Conservation (phyloP, 2,329 filamentous ascomycete genomes). For the Calonectria leucothoes region DNA sequence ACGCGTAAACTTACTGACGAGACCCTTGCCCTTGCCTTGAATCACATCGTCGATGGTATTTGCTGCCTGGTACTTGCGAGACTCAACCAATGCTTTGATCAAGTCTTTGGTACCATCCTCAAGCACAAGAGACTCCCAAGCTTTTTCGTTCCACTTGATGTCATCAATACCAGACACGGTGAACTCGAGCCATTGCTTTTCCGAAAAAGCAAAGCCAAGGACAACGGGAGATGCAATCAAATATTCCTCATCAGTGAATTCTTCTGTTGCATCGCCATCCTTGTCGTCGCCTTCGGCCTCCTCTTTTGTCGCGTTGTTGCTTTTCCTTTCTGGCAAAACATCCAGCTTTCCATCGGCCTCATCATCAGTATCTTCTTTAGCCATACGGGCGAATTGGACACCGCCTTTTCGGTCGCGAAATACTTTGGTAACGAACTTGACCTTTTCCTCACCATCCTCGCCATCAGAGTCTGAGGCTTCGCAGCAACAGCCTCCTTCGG, state of each 20-base stretch:
- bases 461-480: conserved; percentile 55
- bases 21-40: conserved; percentile 86
- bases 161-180: conserved; percentile 82
- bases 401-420: conserved; percentile 58
- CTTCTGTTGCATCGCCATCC: not conserved
- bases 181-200: conserved; percentile 93
- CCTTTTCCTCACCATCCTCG: conserved; percentile 48
- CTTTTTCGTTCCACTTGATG: conserved; percentile 85
- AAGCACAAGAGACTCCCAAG: conserved; percentile 85
- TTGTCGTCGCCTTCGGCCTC: conserved; percentile 11
- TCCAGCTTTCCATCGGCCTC: conserved; percentile 65
- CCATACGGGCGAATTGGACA: conserved; percentile 45
- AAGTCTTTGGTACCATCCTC: conserved; percentile 70
- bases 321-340: conserved; percentile 53
- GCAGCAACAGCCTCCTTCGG: conserved; percentile 51
- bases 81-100: conserved; percentile 82
- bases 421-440: conserved; percentile 63
- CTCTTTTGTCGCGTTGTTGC: not conserved
- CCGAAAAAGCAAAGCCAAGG: conserved; percentile 86
- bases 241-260: conserved; percentile 85
- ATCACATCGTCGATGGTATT: conserved; percentile 87
- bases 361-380: conserved; percentile 45
- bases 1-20: conserved; percentile 66
- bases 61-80: conserved; percentile 84
- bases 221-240: conserved; percentile 87